These are phyloP conservation scores for Phytopythium chamaehyphon DNA, from an alignment of 352 stramenopile species.

Conservation along the genomic window DNA sequence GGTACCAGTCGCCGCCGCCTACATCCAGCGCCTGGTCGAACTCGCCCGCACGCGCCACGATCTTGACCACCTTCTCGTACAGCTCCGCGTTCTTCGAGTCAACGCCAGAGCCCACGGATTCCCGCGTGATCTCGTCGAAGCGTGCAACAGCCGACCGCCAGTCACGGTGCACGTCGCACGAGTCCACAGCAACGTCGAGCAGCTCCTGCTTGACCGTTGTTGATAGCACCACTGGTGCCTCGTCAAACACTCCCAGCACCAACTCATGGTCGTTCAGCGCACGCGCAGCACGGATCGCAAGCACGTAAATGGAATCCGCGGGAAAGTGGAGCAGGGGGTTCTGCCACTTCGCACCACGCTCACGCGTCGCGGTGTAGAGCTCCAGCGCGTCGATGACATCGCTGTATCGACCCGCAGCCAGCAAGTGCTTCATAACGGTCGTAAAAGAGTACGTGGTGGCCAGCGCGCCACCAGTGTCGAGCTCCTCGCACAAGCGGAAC, in stretches of 20 bases:
- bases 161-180: constrained; percentile 59
- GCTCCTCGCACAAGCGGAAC: constrained; percentile 35
- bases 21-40: constrained; percentile 84
- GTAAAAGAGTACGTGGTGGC: constrained; percentile 74
- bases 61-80: constrained; percentile 81
- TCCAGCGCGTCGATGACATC: constrained; percentile 61
- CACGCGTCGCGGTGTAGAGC: constrained; percentile 47
- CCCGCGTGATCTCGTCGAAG: constrained; percentile 66
- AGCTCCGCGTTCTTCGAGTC: constrained; percentile 52
- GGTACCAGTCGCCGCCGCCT: constrained; percentile 82
- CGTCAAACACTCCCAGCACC: constrained; percentile 56
- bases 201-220: constrained; percentile 53
- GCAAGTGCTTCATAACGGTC: constrained; percentile 63
- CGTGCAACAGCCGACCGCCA: constrained; percentile 73
- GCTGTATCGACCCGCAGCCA: constrained; percentile 24
- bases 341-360: constrained; percentile 32
- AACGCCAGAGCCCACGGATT: constrained; percentile 31
- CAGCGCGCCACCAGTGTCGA: constrained; percentile 14
- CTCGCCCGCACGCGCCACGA: constrained; percentile 77
- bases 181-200: constrained; percentile 41
- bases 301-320: constrained; percentile 56
- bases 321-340: constrained; percentile 67
- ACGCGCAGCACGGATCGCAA: constrained; percentile 46
- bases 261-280: constrained; percentile 50
- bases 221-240: constrained; percentile 35